Conservation (phyloP, 2,329 filamentous ascomycete species). For the Coniochaeta pulveracea region DNA sequence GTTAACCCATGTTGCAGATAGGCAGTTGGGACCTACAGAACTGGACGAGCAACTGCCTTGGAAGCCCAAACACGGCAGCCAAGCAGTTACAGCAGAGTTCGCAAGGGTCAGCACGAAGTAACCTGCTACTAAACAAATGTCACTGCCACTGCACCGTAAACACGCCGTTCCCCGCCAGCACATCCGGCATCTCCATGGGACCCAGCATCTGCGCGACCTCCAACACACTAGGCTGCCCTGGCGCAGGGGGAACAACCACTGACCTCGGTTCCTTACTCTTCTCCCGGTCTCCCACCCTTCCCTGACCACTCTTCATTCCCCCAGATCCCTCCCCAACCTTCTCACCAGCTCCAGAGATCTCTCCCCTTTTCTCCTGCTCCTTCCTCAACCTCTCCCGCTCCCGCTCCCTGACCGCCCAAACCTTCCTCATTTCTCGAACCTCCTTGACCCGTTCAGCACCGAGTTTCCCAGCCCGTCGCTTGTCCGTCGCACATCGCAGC, state of each 20-base stretch:
- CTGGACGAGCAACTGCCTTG: no score
- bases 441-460: neutral
- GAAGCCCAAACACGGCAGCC: no score
- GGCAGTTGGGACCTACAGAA: no score
- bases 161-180: neutral
- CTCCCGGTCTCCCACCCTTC: neutral
- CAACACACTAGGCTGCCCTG: slow-evolving; percentile 1
- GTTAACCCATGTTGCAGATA: no score
- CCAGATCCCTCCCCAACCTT: neutral
- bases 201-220: neutral
- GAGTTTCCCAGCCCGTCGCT: slow-evolving; percentile 17
- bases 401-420: neutral
- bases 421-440: slow-evolving; percentile 1
- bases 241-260: neutral
- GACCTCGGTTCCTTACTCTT: neutral
- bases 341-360: neutral
- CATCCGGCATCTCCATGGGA: slow-evolving; percentile 1
- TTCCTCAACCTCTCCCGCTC: neutral
- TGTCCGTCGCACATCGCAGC: slow-evolving; percentile 31
- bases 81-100: no score
- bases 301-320: neutral
- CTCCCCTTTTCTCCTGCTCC: neutral
- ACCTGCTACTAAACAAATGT: no score
- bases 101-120: no score
- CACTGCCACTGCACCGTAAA: slow-evolving; percentile 6